These are phyloP conservation scores for Dothistroma pini DNA, from an alignment of 2,329 filamentous ascomycete genomes.

Conservation along the genomic window DNA sequence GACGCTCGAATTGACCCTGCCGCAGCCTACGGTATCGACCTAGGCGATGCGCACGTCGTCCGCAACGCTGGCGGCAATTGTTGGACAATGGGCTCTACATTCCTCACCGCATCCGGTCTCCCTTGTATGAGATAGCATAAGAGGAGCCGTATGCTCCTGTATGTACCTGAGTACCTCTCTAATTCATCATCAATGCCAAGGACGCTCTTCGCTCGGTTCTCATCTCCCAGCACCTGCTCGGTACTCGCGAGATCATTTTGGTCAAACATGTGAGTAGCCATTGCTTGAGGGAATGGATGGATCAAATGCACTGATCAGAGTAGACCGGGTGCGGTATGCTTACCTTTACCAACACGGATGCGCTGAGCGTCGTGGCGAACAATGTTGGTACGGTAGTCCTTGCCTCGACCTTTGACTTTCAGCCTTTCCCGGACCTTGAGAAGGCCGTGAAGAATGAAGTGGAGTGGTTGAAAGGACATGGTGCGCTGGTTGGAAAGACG, in stretches of 20 bases:
- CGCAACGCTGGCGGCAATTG: conserved; percentile 54
- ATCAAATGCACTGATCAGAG: not conserved
- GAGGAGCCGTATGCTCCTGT: no score
- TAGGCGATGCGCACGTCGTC: conserved; percentile 72
- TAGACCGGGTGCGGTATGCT: conserved; percentile 71
- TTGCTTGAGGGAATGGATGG: not conserved
- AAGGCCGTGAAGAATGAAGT: conserved; percentile 65
- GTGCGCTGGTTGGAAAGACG: conserved; percentile 58
- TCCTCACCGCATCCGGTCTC: not conserved
- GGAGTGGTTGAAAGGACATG: conserved; percentile 55
- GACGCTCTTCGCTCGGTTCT: conserved; percentile 72
- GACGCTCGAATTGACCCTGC: conserved; percentile 69
- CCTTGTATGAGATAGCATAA: no score
- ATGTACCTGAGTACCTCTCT: no score
- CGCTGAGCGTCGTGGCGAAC: conserved; percentile 52
- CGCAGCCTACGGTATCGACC: conserved; percentile 63
- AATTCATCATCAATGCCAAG: conserved; percentile 49
- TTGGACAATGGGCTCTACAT: conserved; percentile 4
- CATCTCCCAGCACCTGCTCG: conserved; percentile 75
- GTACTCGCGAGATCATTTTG: conserved; percentile 69
- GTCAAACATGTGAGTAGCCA: conserved; percentile 50
- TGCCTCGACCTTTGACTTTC: conserved; percentile 48
- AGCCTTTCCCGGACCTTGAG: conserved; percentile 62
- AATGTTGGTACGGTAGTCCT: conserved; percentile 40
- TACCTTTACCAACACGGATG: conserved; percentile 60